A percentile compares a stretch with the other conserved stretches of the same genome.
Evolutionary conservation across 371 early-diverging fungal species (phyloP).

Genomic region (Mucor lusitanicus): DNA sequence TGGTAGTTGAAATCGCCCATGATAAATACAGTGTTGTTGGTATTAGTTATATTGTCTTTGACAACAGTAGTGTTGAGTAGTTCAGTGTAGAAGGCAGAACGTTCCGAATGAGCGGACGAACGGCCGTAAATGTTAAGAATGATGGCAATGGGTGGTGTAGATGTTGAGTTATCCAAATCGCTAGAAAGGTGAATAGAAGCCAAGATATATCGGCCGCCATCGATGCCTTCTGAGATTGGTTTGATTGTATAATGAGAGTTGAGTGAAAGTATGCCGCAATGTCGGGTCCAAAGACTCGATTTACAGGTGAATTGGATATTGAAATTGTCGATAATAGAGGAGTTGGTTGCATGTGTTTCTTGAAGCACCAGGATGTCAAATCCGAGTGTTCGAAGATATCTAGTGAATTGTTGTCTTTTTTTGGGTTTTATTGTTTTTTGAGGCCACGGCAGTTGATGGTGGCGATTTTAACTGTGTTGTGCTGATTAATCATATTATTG

Average conservation of each 20-base stretch:
- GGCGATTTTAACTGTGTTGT: neutral
- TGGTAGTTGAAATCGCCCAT: no score
- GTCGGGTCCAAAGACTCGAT: neutral
- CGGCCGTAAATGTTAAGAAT: neutral
- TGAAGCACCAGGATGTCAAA: constrained; percentile 4
- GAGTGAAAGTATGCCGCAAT: neutral
- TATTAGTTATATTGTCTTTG: neutral
- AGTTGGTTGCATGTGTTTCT: constrained; percentile 10
- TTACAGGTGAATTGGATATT: neutral
- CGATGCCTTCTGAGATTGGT: neutral
- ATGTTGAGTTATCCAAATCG: neutral
- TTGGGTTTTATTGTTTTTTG: neutral
- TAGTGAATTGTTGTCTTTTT: constrained; percentile 1
- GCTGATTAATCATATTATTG: neutral
- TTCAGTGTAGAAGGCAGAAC: neutral
- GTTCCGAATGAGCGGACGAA: neutral
- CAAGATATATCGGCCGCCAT: neutral
- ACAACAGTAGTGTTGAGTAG: no score
- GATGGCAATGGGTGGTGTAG: neutral
- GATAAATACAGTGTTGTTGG: neutral
- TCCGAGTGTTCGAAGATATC: neutral
- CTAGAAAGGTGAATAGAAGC: neutral
- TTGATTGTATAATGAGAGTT: neutral
- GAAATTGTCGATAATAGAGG: neutral
- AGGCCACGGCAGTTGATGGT: constrained; percentile 18